Percentiles rank a stretch among this genome's conserved stretches.
phyloP scores from a whole-genome alignment of 352 stramenopile species.

The Nothophytophthora sp. region DNA sequence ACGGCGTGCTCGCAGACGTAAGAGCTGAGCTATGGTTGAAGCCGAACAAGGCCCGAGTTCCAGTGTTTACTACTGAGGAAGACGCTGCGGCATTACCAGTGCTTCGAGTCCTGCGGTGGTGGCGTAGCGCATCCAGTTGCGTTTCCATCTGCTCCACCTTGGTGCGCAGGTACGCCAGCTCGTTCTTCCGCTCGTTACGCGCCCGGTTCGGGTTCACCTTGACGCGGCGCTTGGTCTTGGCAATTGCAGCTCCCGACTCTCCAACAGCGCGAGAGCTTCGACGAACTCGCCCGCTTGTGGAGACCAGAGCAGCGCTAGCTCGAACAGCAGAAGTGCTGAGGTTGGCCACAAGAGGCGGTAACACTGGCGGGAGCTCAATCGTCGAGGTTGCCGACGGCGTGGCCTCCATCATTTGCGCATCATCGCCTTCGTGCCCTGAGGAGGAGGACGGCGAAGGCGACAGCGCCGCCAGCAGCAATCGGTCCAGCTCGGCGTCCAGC shows the following conservation, averaged over 20 bases:
- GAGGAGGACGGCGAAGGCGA: neutral
- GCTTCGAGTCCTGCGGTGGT: slow-evolving; percentile 5
- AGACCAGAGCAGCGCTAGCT: too few species aligned
- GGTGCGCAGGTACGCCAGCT: slow-evolving; percentile 30
- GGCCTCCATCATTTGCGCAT: too few species aligned
- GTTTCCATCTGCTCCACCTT: slow-evolving; percentile 36
- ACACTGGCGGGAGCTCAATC: too few species aligned
- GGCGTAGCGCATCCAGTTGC: slow-evolving; percentile 21
- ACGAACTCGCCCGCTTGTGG: slow-evolving; percentile 4
- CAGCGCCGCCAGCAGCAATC: neutral
- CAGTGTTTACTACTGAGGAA: neutral
- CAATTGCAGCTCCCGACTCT: slow-evolving; percentile 6
- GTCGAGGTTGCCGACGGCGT: too few species aligned
- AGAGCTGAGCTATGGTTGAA: neutral
- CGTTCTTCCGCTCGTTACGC: slow-evolving; percentile 31
- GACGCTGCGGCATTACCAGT: slow-evolving; percentile 10
- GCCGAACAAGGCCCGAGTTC: slow-evolving; percentile 1
- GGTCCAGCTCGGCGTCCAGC: neutral
- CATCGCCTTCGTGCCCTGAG: too few species aligned
- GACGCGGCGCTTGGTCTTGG: slow-evolving; percentile 26
- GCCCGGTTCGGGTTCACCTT: slow-evolving; percentile 36
- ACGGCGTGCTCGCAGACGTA: slow-evolving; percentile 7
- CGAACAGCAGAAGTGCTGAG: too few species aligned
- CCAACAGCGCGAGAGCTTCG: slow-evolving; percentile 3
- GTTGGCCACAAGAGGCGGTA: too few species aligned